These are phyloP conservation scores for Citrullus colocynthis DNA, from an alignment of 306 rosid species.

Conservation along the genomic window DNA sequence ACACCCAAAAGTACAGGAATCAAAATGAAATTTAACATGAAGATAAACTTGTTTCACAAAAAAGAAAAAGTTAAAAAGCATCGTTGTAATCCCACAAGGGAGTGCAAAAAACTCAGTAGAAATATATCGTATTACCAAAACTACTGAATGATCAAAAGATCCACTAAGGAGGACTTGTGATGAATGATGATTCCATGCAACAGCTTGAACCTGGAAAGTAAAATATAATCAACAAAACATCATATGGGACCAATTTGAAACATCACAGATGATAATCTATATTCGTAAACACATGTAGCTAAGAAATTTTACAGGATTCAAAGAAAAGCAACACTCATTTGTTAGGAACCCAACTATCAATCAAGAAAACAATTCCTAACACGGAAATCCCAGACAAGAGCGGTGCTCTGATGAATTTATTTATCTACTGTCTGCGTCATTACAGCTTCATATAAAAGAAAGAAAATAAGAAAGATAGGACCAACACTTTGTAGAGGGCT, in stretches of 20 bases:
- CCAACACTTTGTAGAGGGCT: no score
- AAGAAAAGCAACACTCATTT: not conserved
- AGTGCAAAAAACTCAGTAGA: not conserved
- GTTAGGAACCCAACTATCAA: no score
- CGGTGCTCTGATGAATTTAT: no score
- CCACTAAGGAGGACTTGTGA: slow-evolving; percentile 18
- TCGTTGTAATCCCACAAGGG: not conserved
- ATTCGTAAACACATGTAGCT: no score
- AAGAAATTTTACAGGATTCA: not conserved
- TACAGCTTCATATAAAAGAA: no score
- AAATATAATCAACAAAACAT: not conserved
- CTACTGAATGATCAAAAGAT: slow-evolving; percentile 73
- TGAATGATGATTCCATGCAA: slow-evolving; percentile 68
- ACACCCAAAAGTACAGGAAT: no score
- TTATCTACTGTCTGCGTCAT: no score
- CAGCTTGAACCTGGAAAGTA: slow-evolving; percentile 76
- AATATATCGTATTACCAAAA: slow-evolving; percentile 43
- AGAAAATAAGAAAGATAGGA: no score
- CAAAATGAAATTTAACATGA: not conserved
- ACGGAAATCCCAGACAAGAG: no score
- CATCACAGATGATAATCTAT: not conserved
- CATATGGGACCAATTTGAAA: not conserved
- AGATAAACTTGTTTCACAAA: not conserved
- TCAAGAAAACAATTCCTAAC: no score
- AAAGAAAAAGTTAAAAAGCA: not conserved